Evolutionary conservation across 2,329 filamentous ascomycete species (phyloP), one percentile per base, ranked within the genome.

Genomic region (Diplodia intermedia): DNA sequence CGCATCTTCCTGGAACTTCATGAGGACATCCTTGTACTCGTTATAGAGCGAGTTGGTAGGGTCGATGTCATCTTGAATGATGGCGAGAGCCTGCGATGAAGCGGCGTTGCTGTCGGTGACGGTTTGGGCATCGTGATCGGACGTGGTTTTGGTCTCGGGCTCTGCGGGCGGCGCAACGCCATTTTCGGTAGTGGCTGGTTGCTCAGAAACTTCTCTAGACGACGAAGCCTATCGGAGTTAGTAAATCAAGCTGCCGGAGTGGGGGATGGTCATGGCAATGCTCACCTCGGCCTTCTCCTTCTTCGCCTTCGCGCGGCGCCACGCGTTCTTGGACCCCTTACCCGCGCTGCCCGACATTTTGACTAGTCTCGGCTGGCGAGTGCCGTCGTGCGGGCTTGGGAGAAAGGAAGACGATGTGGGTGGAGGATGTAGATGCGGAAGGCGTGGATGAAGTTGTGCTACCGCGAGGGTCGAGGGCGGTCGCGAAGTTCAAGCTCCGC

Each of bases 301-400:
- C 89, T 97, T 97, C 87, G 95, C 97, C 85, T 94, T 94, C 60
- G 93, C 91, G 79, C 94, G 89, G 79, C 93, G 88, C 84, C 94
- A 90, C 82, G 97, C 93, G 81, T 97, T 97, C 85, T 97, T 98
- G 79, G 91, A 40, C 40, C 29, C 33, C 26, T 56, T 50, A 40
- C 57, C 53, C 33, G 65, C 29, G 38, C 54, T 47, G 65, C 53
- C 65, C 31, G 65, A 67, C 65, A 67, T 67, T 26, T 18, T 67
- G 43, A n/a, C 29, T 60, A 15, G 26, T 33, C 20, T 52, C 40
- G 43, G 31, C 43, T 47, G 54, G 12, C 54, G 11, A 52, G 40
- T 26, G 53, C 23, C 49, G 12, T 33, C 33, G 50, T 33, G 18
- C 40, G 31, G 29, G 40, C 43, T n/a, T 20, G 38, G 31, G 29